A percentile compares a stretch with the other conserved stretches of the same genome.
Conservation (phyloP, 2,329 filamentous ascomycete genomes). For the Phaeosphaeria sp. region DNA sequence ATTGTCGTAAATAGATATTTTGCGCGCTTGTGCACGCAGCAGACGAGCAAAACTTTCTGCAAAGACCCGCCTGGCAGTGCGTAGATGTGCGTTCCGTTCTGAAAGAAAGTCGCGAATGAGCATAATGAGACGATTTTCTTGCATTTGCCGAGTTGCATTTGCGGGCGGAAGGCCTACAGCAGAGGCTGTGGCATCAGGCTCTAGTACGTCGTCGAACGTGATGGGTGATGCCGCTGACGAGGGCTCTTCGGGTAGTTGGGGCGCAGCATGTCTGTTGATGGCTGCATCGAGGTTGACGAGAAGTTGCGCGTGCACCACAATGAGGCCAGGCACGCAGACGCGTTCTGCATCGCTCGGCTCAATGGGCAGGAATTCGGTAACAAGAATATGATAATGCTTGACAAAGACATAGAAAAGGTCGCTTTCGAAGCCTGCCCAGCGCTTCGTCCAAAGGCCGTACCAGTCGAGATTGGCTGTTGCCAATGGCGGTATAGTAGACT, state of each 20-base stretch:
- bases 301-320: constrained; percentile 82
- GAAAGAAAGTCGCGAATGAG: constrained; percentile 81
- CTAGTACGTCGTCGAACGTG: constrained; percentile 71
- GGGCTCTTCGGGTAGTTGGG: constrained; percentile 42
- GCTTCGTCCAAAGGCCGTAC: constrained; percentile 82
- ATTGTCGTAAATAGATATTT: constrained; percentile 81
- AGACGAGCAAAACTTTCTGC: constrained; percentile 76
- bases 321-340: constrained; percentile 75
- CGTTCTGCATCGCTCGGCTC: constrained; percentile 62
- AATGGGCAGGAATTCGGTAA: constrained; percentile 65
- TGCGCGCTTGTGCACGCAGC: constrained; percentile 75
- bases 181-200: constrained; percentile 71
- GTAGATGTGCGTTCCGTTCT: constrained; percentile 61
- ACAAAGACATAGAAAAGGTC: constrained; percentile 91
- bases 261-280: constrained; percentile 73
- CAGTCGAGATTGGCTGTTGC: constrained; percentile 78
- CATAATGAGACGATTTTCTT: constrained; percentile 85
- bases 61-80: constrained; percentile 71
- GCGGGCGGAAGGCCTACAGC: constrained; percentile 68
- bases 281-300: constrained; percentile 81
- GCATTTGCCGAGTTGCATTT: constrained; percentile 80
- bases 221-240: constrained; percentile 55
- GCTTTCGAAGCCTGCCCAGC: constrained; percentile 87
- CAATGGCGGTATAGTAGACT: constrained; percentile 70
- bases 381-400: constrained; percentile 84